A percentile compares a stretch with the other conserved stretches of the same genome.
Evolutionary conservation across 2,329 filamentous ascomycete genomes (phyloP).

Genomic region (Zymoseptoria ardabiliae): DNA sequence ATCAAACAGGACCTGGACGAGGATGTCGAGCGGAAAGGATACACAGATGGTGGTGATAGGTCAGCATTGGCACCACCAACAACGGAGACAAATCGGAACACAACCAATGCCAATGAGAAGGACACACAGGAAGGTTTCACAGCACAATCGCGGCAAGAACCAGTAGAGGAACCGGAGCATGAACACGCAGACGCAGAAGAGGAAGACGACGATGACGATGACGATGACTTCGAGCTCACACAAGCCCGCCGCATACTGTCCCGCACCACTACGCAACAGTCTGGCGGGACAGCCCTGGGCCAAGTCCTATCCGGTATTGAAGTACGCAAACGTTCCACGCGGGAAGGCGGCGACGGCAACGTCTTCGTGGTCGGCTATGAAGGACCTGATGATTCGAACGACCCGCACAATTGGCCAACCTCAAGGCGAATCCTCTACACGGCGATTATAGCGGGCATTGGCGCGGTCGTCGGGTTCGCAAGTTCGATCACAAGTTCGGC

Average conservation of each 20-base stretch:
- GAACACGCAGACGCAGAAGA: slow-evolving; percentile 20
- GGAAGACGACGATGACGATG: slow-evolving; percentile 21
- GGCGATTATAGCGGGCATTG: slow-evolving; percentile 36
- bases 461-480: slow-evolving; percentile 44
- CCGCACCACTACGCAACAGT: slow-evolving; percentile 25
- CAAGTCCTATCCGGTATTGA: slow-evolving; percentile 31
- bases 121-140: not conserved
- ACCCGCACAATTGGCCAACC: slow-evolving; percentile 33
- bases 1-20: slow-evolving; percentile 19
- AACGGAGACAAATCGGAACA: not conserved
- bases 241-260: slow-evolving; percentile 21
- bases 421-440: slow-evolving; percentile 28
- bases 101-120: not conserved
- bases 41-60: no score
- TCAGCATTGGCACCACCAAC: not conserved
- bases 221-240: slow-evolving; percentile 16
- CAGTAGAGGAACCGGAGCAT: slow-evolving; percentile 9
- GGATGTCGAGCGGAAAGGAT: slow-evolving; percentile 5
- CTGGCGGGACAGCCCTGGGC: slow-evolving; percentile 29
- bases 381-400: slow-evolving; percentile 29
- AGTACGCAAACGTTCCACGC: slow-evolving; percentile 29
- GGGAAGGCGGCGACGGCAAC: slow-evolving; percentile 31
- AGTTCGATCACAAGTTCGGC: slow-evolving; percentile 48
- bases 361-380: slow-evolving; percentile 36
- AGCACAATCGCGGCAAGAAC: slow-evolving; percentile 2